Percentiles rank a stretch among this genome's conserved stretches.
phyloP scores from a whole-genome alignment of 2,329 filamentous ascomycete species.

The Seiridium unicorne region DNA sequence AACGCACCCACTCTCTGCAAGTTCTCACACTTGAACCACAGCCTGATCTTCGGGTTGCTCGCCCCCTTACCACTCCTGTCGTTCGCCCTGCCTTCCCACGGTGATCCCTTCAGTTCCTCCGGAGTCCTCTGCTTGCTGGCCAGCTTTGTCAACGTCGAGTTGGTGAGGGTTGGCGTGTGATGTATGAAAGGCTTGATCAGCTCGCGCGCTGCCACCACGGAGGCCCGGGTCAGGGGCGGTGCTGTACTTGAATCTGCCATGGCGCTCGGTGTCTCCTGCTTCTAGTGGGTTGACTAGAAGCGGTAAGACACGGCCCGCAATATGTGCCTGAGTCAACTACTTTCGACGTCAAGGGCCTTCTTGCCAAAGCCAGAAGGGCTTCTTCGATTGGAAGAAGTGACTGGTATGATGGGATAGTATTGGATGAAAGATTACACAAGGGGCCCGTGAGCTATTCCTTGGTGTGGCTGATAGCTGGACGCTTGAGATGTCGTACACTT shows the following conservation, averaged over 20 bases:
- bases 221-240: conserved; percentile 68
- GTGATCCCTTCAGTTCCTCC: conserved; percentile 52
- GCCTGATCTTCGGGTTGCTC: conserved; percentile 57
- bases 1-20: conserved; percentile 88
- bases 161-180: conserved; percentile 80
- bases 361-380: too few relatives aligned
- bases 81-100: conserved; percentile 44
- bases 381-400: too few relatives aligned
- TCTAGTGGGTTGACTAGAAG: too few relatives aligned
- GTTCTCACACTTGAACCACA: conserved; percentile 98
- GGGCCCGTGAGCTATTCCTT: too few relatives aligned
- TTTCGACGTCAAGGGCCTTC: too few relatives aligned
- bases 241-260: conserved; percentile 56
- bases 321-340: neutral
- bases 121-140: conserved; percentile 68
- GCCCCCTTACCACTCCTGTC: conserved; percentile 41
- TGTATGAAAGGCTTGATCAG: conserved; percentile 77
- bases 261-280: too few relatives aligned
- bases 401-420: too few relatives aligned
- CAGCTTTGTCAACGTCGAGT: conserved; percentile 68
- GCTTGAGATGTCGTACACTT: too few relatives aligned
- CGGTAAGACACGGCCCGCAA: too few relatives aligned
- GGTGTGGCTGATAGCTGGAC: too few relatives aligned
- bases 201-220: conserved; percentile 68
- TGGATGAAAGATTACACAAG: too few relatives aligned